Base-by-base conservation (phyloP, 371 early-diverging fungal genomes). In the Lichtheimia hyalospora region DNA sequence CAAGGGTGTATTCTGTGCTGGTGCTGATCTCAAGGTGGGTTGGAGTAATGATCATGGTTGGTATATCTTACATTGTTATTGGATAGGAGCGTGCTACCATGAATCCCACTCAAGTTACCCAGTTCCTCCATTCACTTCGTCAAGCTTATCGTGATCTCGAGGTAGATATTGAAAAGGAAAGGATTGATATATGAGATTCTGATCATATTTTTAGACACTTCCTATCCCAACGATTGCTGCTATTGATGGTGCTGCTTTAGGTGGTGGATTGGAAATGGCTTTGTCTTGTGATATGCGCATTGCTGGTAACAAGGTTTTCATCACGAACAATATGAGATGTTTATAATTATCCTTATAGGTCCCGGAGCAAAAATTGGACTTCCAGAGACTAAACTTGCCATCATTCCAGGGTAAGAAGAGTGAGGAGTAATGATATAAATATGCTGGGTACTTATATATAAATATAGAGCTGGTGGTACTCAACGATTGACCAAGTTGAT, bases 161-260 rank as follows among this genome's bases (percentile, higher is more conserved):
- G 84, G 85, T 89, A 68, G 28, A 48, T 23, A 42, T 15, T 14
- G 49, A 50, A 46, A 34, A 23, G 28, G 54, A 20, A 24, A 54
- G 8, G 27, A 7, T 3, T 24, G 5, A 24, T 16, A 7, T 25
- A 48, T 27, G n/a, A n/a, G 18, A 12, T 59, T 50, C 3, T 43
- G 18, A 23, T 13, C 39, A 41, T n/a, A 5, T 20, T 18, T n/a
- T 3, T 57, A 92, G 90, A 81, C 89, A 0, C 70, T 98, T 39
- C 95, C 94, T 3, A 84, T 92, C 52, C 96, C 98, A 15, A 97
- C 98, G 2, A 97, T 98, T 64, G 94, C 97, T 6, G 93, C 91
- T 24, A 86, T 98, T 61, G 96, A 98, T 64, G 98, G 98, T 4
- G 92, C 93, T 39, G 96, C 97, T 2, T 81, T 98, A 10, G 98